A percentile compares a stretch with the other conserved stretches of the same genome.
phyloP scores from a whole-genome alignment of 2,329 filamentous ascomycete genomes.

The Ophiostoma sp. region DNA sequence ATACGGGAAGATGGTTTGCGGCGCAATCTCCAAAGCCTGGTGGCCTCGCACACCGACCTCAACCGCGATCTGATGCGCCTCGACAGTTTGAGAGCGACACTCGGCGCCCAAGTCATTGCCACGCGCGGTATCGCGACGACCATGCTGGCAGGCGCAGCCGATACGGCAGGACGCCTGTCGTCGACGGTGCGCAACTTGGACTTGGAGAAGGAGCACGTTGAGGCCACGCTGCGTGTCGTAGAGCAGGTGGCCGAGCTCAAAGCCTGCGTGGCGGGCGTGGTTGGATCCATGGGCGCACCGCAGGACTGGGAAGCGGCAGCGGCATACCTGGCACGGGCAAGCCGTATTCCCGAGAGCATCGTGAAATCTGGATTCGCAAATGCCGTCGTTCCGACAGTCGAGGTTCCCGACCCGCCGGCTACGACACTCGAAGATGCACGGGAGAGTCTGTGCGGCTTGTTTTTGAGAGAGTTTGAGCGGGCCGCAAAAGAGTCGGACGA shows the following conservation, averaged over 20 bases:
- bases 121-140: slow-evolving; percentile 81
- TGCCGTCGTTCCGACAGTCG: slow-evolving; percentile 89
- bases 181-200: slow-evolving; percentile 85
- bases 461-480: slow-evolving; percentile 92
- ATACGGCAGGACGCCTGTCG: slow-evolving; percentile 82
- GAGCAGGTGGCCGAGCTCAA: slow-evolving; percentile 97
- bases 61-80: slow-evolving; percentile 83
- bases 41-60: slow-evolving; percentile 82
- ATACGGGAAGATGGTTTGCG: slow-evolving; percentile 73
- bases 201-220: slow-evolving; percentile 86
- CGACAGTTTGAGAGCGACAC: slow-evolving; percentile 82
- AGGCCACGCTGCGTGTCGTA: slow-evolving; percentile 85
- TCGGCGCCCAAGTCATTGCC: slow-evolving; percentile 83
- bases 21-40: slow-evolving; percentile 69
- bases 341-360: slow-evolving; percentile 76
- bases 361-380: slow-evolving; percentile 83
- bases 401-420: slow-evolving; percentile 88
- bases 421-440: slow-evolving; percentile 84
- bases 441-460: slow-evolving; percentile 85
- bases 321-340: slow-evolving; percentile 80
- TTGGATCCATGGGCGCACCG: slow-evolving; percentile 93
- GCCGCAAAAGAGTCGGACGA: slow-evolving; percentile 86
- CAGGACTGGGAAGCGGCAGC: slow-evolving; percentile 99
- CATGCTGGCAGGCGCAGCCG: slow-evolving; percentile 84
- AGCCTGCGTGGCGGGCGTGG: slow-evolving; percentile 89